These are phyloP conservation scores for Astrephomene gubernaculifera DNA, from an alignment of 139 green algal genomes.

Conservation along the genomic window DNA sequence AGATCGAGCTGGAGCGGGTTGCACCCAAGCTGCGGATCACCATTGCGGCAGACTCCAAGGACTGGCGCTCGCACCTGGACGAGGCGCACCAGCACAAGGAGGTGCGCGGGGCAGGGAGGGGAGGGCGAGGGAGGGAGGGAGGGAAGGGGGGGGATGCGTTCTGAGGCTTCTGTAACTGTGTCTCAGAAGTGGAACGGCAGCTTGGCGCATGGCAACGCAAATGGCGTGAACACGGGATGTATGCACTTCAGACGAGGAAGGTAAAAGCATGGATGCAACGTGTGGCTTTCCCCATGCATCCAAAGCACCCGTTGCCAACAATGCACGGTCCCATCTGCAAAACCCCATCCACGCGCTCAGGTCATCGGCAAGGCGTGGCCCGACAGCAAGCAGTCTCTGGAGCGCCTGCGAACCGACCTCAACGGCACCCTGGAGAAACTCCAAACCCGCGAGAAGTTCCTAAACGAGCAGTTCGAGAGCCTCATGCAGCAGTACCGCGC, in stretches of 20 bases:
- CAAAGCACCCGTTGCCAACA: no score
- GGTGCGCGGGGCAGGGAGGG: slow-evolving; percentile 24
- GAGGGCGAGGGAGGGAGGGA: no score
- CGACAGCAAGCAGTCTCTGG: slow-evolving; percentile 55
- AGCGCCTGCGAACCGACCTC: slow-evolving; percentile 67
- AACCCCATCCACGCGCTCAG: no score
- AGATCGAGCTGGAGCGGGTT: slow-evolving; percentile 81
- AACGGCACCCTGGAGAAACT: slow-evolving; percentile 76
- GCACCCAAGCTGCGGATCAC: slow-evolving; percentile 74
- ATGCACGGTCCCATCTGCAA: no score
- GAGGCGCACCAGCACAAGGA: slow-evolving; percentile 68
- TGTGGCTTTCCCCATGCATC: no score
- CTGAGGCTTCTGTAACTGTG: no score
- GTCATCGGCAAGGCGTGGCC: slow-evolving; percentile 62
- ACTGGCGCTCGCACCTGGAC: slow-evolving; percentile 85
- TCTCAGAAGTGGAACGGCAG: no score
- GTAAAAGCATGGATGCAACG: no score
- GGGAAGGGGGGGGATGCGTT: no score
- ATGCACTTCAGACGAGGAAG: no score
- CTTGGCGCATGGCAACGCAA: no score
- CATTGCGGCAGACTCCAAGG: slow-evolving; percentile 71
- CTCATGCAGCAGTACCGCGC: slow-evolving; percentile 73
- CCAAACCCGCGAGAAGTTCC: slow-evolving; percentile 71
- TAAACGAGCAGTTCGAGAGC: slow-evolving; percentile 79
- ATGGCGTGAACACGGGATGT: no score